Base-by-base conservation (phyloP, 106 monocot species). In the Allium fistulosum region DNA sequence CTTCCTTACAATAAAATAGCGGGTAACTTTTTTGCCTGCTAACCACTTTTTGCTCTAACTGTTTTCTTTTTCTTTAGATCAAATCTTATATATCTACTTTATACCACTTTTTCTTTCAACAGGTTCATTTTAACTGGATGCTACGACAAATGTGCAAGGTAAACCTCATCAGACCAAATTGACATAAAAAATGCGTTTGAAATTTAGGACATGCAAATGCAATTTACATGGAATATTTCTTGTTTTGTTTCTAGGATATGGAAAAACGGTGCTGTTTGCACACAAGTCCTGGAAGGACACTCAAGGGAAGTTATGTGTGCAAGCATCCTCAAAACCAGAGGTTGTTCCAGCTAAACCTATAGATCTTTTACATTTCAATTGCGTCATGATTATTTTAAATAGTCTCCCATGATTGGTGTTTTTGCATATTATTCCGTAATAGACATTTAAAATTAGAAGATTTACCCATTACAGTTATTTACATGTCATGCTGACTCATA, bases 71-170 rank as follows among this genome's bases (percentile, higher is more conserved):
- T 22, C 17, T 63, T 63, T 2, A 46, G 37, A 9, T 18, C 37
- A 37, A 37, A 5, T 46, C 46, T 46, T 63, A 37, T 63, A 3
- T 45, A 51, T 67, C 51, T 49, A 67, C 52, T 53, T 65, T 49
- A 65, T 63, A 13, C 46, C 9, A 62, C 51, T 53, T 11, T 73
- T 18, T 65, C 26, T 15, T 64, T 28, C 84, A 53, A 28, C 96
- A 92, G 96, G 37, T 86, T 80, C 69, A 73, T 97, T 74, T 51
- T 97, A 56, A 92, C 96, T 50, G 96, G 96, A n/a, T 89, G 92
- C 78, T 92, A 97, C 70, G 92, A 97, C 76, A 67, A 68, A 74
- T 53, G 71, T 60, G 82, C 86, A 73, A 86, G 96, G 96, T 97
- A 87, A 63, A 27, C 18, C 22, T 27, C 50, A 14, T 64, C 9